phyloP scores from a whole-genome alignment of 257 asterid genomes.

The Solanum microdontum region DNA sequence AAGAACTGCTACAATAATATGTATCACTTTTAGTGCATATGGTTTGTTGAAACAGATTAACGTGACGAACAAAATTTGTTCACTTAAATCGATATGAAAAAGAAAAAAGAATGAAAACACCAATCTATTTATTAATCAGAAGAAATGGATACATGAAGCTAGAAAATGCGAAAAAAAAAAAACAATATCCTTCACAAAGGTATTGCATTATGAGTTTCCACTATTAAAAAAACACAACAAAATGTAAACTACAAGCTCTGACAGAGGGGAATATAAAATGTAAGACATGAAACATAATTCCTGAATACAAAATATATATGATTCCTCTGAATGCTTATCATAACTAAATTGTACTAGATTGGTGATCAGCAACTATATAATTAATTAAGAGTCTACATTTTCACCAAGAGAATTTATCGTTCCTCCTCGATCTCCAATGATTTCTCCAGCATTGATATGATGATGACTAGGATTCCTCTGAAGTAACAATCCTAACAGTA shows the following conservation, averaged over 20 bases:
- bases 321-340: background rate
- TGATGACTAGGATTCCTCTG: background rate
- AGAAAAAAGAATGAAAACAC: too few relatives aligned
- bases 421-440: conserved; percentile 25
- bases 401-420: conserved; percentile 1
- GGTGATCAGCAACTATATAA: background rate
- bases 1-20: too few relatives aligned
- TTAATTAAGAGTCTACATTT: background rate
- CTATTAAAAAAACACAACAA: background rate
- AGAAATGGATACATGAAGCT: background rate
- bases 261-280: background rate
- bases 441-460: conserved; percentile 11
- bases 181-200: background rate
- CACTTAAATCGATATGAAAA: too few relatives aligned
- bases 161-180: background rate
- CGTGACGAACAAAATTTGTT: too few relatives aligned
- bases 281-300: background rate
- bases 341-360: background rate
- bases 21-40: too few relatives aligned
- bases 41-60: too few relatives aligned
- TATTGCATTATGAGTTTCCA: background rate
- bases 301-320: background rate
- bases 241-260: background rate
- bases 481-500: background rate
- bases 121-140: too few relatives aligned